Percentiles rank a stretch among this genome's conserved stretches.
Evolutionary conservation across 225 moss, liverwort and hornwort species (phyloP).

Genomic region (Physcomitrellopsis africana): DNA sequence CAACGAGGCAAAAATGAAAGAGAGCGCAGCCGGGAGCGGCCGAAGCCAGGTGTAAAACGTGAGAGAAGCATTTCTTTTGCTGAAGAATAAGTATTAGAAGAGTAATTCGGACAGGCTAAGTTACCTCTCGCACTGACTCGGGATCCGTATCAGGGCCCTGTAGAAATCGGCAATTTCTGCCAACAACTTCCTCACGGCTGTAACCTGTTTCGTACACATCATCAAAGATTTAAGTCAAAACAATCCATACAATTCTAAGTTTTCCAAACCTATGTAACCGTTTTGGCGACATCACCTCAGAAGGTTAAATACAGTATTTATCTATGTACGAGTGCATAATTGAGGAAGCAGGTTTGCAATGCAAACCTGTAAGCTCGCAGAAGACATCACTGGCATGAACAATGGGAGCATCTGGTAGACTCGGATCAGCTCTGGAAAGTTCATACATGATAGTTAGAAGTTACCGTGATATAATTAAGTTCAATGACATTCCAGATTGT

Average conservation of each 20-base stretch:
- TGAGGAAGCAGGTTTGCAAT: neutral
- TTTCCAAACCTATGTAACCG: no score
- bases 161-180: constrained; percentile 83
- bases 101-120: neutral
- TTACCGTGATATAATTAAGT: neutral
- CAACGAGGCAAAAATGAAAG: no score
- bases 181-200: constrained; percentile 76
- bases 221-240: neutral
- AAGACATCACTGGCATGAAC: constrained; percentile 87
- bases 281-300: no score
- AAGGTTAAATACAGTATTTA: no score
- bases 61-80: no score
- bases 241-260: neutral
- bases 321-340: no score
- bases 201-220: constrained; percentile 52
- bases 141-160: constrained; percentile 82
- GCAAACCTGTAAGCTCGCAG: constrained; percentile 71
- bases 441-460: neutral
- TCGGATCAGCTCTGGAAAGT: constrained; percentile 59
- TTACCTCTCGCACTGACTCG: constrained; percentile 61
- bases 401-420: constrained; percentile 71
- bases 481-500: no score
- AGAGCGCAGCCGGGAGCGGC: no score
- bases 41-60: no score
- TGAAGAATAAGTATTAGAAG: no score